Evolutionary conservation across 192 early-diverging fungal species (phyloP).

Genomic region (Blastocladiella britannica): DNA sequence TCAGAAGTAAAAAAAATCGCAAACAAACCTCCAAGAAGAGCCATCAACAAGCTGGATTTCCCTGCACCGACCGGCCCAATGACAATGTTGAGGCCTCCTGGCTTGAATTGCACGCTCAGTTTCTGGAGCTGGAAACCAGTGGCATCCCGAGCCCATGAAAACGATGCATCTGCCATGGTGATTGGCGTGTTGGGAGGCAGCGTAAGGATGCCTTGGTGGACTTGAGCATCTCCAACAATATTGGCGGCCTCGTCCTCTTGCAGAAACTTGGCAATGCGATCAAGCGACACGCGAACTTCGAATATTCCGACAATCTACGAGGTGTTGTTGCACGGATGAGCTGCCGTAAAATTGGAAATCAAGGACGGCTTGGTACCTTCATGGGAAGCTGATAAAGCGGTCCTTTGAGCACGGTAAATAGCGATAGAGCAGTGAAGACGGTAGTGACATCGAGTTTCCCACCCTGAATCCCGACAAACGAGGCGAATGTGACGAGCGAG

Average conservation of each 20-base stretch:
- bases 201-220: too few relatives aligned
- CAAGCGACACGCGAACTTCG: conserved; percentile 19
- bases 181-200: too few relatives aligned
- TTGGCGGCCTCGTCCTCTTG: too few relatives aligned
- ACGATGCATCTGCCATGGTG: too few relatives aligned
- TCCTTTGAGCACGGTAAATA: conserved; percentile 17
- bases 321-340: too few relatives aligned
- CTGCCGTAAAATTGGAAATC: too few relatives aligned
- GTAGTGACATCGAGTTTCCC: conserved; percentile 12
- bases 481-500: conserved; percentile 22
- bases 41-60: conserved; percentile 3
- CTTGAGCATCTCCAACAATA: too few relatives aligned
- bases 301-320: too few relatives aligned
- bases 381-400: conserved; percentile 10
- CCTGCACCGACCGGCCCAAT: conserved; percentile 26
- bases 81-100: conserved; percentile 12
- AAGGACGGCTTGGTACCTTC: conserved; percentile 20
- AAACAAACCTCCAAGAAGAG: neutral
- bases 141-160: neutral
- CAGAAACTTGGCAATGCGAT: conserved; percentile 10
- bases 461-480: conserved; percentile 16
- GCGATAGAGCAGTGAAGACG: conserved; percentile 21
- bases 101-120: conserved; percentile 11
- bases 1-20: too few relatives aligned
- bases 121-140: conserved; percentile 7